Evolutionary conservation across 1,284 basidiomycete species (phyloP), one percentile per base, ranked within the genome.

Genomic region (Testicularia cyperi): DNA sequence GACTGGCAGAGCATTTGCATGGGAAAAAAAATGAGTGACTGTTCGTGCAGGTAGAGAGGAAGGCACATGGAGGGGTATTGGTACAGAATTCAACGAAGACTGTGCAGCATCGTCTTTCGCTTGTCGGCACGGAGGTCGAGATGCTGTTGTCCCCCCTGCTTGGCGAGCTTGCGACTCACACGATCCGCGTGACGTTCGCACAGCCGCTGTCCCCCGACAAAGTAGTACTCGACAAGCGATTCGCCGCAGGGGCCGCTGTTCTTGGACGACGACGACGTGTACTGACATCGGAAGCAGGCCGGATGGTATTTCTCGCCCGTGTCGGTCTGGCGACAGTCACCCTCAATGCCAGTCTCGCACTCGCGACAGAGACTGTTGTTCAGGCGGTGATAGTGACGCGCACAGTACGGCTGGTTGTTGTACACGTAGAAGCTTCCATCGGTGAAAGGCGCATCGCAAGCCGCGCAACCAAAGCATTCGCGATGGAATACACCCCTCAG

Each of bases 371-470:
- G 28, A 19, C 66, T 68, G n/a, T 66, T 66, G 24, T 65, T 65
- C 25, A 56, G 36, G 9, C 38, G 29, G 29, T 65, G 62, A 15
- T 70, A 70, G 44, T 70, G 65, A 6, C 57, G 39, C 7, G 49
- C 38, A 30, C 68, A 70, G 58, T 70, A 70, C 15, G 68, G 65
- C 36, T 58, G 51, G 32, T 68, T 63, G 28, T 66, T 62, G 36
- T 36, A 68, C 7, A 68, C 66, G 43, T 68, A 70, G 25, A 70
- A 70, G 43, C 42, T 64, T 19, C 65, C 65, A 28, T 68, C 60
- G 2, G 42, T 35, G 33, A 70, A 70, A 5, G 57, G 40, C 3
- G 47, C 49, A 18, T 68, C 46, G 62, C 67, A 70, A 5, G 55
- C 47, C 21, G 65, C 67, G 28, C 68, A 70, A n/a, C 49, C 55